phyloP scores from a whole-genome alignment of 2,329 filamentous ascomycete species.

The Alternaria sp. region DNA sequence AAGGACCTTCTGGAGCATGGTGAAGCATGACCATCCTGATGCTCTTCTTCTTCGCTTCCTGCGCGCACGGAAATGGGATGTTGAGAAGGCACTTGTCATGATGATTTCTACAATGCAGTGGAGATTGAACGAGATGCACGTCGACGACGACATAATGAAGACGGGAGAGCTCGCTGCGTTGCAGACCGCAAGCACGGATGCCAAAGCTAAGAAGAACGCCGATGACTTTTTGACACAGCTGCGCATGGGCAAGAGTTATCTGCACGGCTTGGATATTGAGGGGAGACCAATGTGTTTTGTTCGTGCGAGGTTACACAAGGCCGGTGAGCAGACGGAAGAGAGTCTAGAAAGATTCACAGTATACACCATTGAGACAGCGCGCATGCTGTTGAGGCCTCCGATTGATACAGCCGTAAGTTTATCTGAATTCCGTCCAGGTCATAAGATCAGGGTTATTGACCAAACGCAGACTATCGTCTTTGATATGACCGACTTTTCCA shows the following conservation, averaged over 20 bases:
- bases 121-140: conserved; percentile 82
- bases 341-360: conserved; percentile 90
- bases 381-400: conserved; percentile 79
- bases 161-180: conserved; percentile 61
- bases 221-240: conserved; percentile 85
- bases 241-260: conserved; percentile 89
- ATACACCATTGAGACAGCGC: conserved; percentile 92
- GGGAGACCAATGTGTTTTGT: conserved; percentile 90
- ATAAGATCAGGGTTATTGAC: conserved; percentile 3
- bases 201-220: conserved; percentile 71
- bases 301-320: conserved; percentile 80
- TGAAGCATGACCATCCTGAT: conserved; percentile 95
- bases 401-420: conserved; percentile 88
- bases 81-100: conserved; percentile 93
- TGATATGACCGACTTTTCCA: conserved; percentile 92
- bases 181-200: conserved; percentile 68
- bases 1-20: conserved; percentile 87
- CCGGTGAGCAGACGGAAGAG: conserved; percentile 82
- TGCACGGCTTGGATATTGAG: conserved; percentile 85
- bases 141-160: conserved; percentile 82
- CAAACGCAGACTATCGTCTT: conserved; percentile 82
- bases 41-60: conserved; percentile 68
- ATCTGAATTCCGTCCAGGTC: background rate
- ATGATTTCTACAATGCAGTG: conserved; percentile 93
- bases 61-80: conserved; percentile 74